A percentile compares a stretch with the other conserved stretches of the same genome.
phyloP scores from a whole-genome alignment of 2,329 filamentous ascomycete species.

The Pseudocercospora fijiensis region DNA sequence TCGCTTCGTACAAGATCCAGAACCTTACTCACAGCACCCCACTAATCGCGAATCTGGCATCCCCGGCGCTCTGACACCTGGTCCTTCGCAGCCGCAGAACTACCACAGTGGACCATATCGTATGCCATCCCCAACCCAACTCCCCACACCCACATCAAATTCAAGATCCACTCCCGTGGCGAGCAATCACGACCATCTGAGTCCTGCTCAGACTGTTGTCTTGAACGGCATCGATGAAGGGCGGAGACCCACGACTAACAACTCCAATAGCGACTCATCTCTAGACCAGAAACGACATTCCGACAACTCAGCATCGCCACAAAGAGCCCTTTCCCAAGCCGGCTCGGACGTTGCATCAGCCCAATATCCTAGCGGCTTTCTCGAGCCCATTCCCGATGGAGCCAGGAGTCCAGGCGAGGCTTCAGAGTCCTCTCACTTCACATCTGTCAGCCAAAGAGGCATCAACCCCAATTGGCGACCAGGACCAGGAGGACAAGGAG shows the following conservation, averaged over 20 bases:
- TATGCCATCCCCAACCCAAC: constrained; percentile 17
- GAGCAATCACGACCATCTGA: constrained; percentile 7
- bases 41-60: constrained; percentile 22
- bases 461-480: constrained; percentile 85
- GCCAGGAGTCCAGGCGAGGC: constrained; percentile 61
- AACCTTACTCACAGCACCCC: constrained; percentile 10
- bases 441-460: constrained; percentile 82
- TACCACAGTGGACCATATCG: constrained; percentile 15
- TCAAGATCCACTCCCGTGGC: constrained; percentile 12
- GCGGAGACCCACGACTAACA: constrained; percentile 18
- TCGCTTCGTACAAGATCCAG: constrained; percentile 64
- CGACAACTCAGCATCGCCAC: constrained; percentile 17
- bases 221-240: constrained; percentile 18
- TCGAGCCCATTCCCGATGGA: constrained; percentile 64
- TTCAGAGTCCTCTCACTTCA: constrained; percentile 82
- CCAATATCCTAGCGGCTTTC: constrained; percentile 36
- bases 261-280: constrained; percentile 22
- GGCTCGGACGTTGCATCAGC: constrained; percentile 59
- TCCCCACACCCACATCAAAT: background rate
- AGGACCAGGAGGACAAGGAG: constrained; percentile 37
- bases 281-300: constrained; percentile 14
- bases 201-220: constrained; percentile 12
- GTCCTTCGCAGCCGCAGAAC: constrained; percentile 17
- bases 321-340: constrained; percentile 51
- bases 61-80: constrained; percentile 29